Conservation (phyloP, 345 rosid species). For the Lepidium africanum region DNA sequence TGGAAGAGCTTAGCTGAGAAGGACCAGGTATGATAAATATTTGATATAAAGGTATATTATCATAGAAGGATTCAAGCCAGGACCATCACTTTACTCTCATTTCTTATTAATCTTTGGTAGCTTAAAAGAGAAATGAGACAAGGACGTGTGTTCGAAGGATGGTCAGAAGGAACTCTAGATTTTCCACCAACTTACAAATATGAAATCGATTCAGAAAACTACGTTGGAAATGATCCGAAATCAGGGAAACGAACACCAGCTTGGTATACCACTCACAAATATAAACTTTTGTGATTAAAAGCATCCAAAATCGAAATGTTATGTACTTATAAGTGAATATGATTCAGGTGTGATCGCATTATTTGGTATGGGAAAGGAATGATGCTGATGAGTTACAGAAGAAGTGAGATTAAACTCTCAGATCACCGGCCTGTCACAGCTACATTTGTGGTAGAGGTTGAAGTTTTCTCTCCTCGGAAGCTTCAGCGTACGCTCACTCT, state of each 20-base stretch:
- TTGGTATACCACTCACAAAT: slow-evolving; percentile 32
- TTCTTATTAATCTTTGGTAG: slow-evolving; percentile 29
- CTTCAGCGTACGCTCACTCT: slow-evolving; percentile 77
- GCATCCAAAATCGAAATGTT: not conserved
- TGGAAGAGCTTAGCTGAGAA: slow-evolving; percentile 61
- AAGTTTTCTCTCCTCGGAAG: slow-evolving; percentile 60
- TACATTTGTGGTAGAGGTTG: slow-evolving; percentile 64
- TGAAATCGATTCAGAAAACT: slow-evolving; percentile 60
- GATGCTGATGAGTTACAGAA: slow-evolving; percentile 64
- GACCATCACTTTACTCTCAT: not conserved
- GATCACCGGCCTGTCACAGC: slow-evolving; percentile 94
- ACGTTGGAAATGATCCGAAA: slow-evolving; percentile 58
- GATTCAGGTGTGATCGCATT: slow-evolving; percentile 74
- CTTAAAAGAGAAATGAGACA: slow-evolving; percentile 59
- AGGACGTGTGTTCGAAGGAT: slow-evolving; percentile 77
- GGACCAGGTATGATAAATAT: slow-evolving; percentile 54
- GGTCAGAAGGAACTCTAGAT: slow-evolving; percentile 67
- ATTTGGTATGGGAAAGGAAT: slow-evolving; percentile 79
- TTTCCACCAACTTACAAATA: slow-evolving; percentile 93
- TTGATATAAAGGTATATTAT: not conserved
- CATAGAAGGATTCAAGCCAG: not conserved
- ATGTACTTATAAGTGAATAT: not conserved
- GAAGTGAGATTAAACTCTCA: slow-evolving; percentile 65
- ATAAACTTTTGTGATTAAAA: not conserved
- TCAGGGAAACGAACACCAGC: slow-evolving; percentile 77